Conservation (phyloP, 805 yeast species). For the Kodamaea sagamina region DNA sequence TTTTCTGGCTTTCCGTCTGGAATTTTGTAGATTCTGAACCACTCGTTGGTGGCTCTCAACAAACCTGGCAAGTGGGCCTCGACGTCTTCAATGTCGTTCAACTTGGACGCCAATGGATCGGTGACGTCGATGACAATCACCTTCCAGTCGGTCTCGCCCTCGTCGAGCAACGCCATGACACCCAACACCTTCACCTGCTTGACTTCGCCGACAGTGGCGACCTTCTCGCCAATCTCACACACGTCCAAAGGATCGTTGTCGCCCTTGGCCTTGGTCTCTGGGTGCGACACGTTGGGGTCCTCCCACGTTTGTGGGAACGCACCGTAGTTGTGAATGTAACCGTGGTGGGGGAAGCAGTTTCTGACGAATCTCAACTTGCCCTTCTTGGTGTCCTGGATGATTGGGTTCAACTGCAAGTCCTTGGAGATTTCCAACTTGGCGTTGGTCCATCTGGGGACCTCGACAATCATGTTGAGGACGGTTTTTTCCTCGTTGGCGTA, state of each 20-base stretch:
- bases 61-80: slow-evolving; percentile 69
- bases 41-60: slow-evolving; percentile 63
- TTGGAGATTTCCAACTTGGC: slow-evolving; percentile 95
- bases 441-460: slow-evolving; percentile 98
- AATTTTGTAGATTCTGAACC: slow-evolving; percentile 84
- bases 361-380: slow-evolving; percentile 94
- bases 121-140: slow-evolving; percentile 66
- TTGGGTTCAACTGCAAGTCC: slow-evolving; percentile 84
- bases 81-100: slow-evolving; percentile 69
- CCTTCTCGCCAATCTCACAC: slow-evolving; percentile 51
- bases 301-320: slow-evolving; percentile 97
- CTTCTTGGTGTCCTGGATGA: slow-evolving; percentile 95
- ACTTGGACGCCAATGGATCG: slow-evolving; percentile 63
- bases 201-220: slow-evolving; percentile 51
- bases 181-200: slow-evolving; percentile 71
- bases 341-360: slow-evolving; percentile 98
- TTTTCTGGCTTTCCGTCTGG: slow-evolving; percentile 82
- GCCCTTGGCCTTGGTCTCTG: slow-evolving; percentile 61
- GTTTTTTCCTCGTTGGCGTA: slow-evolving; percentile 93
- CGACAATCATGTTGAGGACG: slow-evolving; percentile 79
- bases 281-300: slow-evolving; percentile 60
- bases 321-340: slow-evolving; percentile 97
- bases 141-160: slow-evolving; percentile 98
- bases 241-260: slow-evolving; percentile 52
- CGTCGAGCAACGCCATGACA: slow-evolving; percentile 78